A percentile compares a stretch with the other conserved stretches of the same genome.
phyloP scores from a whole-genome alignment of 1,284 basidiomycete species.

The Marasmius sp. region DNA sequence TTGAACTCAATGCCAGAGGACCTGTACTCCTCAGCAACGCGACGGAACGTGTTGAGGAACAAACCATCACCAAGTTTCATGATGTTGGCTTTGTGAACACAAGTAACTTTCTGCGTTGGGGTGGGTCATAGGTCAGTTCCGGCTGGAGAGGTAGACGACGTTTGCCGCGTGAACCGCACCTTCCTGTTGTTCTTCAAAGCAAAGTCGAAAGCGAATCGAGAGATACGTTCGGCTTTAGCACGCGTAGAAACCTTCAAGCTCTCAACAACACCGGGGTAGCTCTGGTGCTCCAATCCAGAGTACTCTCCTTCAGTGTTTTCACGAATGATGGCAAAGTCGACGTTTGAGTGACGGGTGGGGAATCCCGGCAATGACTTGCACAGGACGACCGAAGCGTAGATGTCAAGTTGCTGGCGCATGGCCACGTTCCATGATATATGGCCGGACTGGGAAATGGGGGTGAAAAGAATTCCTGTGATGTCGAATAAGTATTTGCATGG shows the following conservation, averaged over 20 bases:
- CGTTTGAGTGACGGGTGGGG: conserved; percentile 94
- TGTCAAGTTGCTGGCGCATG: conserved; percentile 99
- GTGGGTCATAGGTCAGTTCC: conserved; percentile 10
- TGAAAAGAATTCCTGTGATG: conserved; percentile 90
- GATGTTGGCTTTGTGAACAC: conserved; percentile 99
- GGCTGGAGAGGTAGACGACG: too few relatives aligned
- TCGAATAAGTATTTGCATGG: not conserved
- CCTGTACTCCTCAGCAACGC: conserved; percentile 95
- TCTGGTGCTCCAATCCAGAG: conserved; percentile 97
- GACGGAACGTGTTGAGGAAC: conserved; percentile 98
- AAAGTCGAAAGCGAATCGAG: conserved; percentile 98
- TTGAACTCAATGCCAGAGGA: conserved; percentile 90
- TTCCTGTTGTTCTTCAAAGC: conserved; percentile 98
- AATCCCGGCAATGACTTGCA: conserved; percentile 99
- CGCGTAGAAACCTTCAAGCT: conserved; percentile 96
- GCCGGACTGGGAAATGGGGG: conserved; percentile 93
- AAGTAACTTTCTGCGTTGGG: conserved; percentile 87
- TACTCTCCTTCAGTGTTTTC: conserved; percentile 99
- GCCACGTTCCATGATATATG: conserved; percentile 99
- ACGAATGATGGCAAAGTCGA: conserved; percentile 99
- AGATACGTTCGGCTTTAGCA: conserved; percentile 95
- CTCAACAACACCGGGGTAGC: conserved; percentile 98
- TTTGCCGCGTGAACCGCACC: conserved; percentile 41
- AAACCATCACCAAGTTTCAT: conserved; percentile 99
- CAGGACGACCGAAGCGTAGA: conserved; percentile 97